Evolutionary conservation across 306 rosid genomes (phyloP).

Genomic region (Vigna angularis): DNA sequence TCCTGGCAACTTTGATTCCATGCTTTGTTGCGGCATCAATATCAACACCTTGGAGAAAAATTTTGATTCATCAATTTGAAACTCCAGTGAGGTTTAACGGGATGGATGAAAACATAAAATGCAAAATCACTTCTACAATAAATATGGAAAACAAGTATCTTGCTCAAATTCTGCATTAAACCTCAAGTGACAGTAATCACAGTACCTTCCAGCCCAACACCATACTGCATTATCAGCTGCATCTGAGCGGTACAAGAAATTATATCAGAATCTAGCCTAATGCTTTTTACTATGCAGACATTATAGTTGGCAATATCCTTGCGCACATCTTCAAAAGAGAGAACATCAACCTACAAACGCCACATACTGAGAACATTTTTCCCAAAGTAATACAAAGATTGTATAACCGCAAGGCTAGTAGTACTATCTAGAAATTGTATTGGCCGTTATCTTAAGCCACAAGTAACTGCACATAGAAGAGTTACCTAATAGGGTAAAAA

Average conservation of each 20-base stretch:
- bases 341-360: constrained; percentile 71
- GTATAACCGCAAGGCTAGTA: not conserved
- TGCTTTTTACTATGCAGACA: constrained; percentile 64
- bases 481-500: not conserved
- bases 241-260: constrained; percentile 71
- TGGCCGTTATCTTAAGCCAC: not conserved
- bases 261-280: constrained; percentile 69
- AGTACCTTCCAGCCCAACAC: constrained; percentile 91
- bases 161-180: not conserved
- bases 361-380: not conserved
- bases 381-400: constrained; percentile 2
- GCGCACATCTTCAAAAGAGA: constrained; percentile 73
- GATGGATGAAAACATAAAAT: too few species aligned
- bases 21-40: constrained; percentile 84
- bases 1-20: constrained; percentile 92
- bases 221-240: constrained; percentile 90
- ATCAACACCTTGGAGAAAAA: constrained; percentile 73
- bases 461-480: constrained; percentile 26
- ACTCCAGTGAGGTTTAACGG: not conserved
- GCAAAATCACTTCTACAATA: not conserved
- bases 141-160: not conserved
- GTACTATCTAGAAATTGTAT: not conserved
- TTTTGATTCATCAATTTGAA: constrained; percentile 20
- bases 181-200: constrained; percentile 22
- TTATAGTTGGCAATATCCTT: constrained; percentile 66